Percentiles rank a stretch among this genome's conserved stretches.
These are phyloP conservation scores for Singerocomus inundabilis DNA, from an alignment of 1,284 basidiomycete genomes.

Conservation along the genomic window DNA sequence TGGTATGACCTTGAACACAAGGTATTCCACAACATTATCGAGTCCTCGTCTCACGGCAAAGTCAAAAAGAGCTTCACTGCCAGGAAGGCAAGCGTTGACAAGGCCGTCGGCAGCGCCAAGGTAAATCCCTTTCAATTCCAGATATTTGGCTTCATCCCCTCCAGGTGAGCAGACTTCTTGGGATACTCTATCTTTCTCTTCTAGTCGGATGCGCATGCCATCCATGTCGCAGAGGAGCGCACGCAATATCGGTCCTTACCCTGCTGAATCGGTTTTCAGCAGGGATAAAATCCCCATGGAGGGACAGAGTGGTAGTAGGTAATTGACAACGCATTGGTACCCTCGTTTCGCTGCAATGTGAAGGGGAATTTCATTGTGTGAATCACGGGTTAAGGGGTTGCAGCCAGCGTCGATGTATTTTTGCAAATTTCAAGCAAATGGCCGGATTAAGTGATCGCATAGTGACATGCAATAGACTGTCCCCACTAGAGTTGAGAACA, in stretches of 20 bases:
- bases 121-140: no score
- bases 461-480: neutral
- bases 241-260: neutral
- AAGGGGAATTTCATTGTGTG: conserved; percentile 1
- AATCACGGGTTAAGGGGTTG: neutral
- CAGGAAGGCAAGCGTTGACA: neutral
- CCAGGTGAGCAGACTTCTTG: no score
- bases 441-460: neutral
- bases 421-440: neutral
- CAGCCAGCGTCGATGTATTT: neutral
- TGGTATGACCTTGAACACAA: neutral
- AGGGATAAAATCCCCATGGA: neutral
- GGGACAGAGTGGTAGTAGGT: neutral
- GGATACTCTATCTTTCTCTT: no score
- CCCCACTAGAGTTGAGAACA: neutral
- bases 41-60: neutral
- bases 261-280: neutral
- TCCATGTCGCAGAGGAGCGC: no score
- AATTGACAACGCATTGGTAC: neutral
- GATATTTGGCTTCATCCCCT: no score
- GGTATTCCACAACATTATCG: neutral
- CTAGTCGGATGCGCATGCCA: no score
- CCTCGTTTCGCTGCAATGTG: neutral
- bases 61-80: neutral
- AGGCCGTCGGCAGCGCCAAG: no score